A percentile compares a stretch with the other conserved stretches of the same genome.
Conservation (phyloP, 169 alveolate genomes). For the Perkinsus chesapeaki region DNA sequence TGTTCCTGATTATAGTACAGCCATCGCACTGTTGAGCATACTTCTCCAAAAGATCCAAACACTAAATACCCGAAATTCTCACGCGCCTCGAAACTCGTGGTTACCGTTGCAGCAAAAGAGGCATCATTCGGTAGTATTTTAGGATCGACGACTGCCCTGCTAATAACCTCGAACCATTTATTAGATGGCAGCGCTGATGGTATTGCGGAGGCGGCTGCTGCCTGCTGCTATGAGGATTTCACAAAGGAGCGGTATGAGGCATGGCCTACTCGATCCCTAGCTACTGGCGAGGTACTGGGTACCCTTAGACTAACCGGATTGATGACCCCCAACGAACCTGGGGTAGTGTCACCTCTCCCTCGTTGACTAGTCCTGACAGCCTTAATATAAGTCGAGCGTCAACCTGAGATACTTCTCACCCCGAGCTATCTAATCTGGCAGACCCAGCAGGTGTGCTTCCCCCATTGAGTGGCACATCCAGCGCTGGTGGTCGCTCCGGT, state of each 20-base stretch:
- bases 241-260: not conserved
- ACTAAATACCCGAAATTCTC: not conserved
- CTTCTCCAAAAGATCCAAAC: not conserved
- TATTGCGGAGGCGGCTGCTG: not conserved
- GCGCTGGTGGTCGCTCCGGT: not conserved
- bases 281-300: not conserved
- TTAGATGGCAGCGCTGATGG: not conserved
- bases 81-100: not conserved
- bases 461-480: not conserved
- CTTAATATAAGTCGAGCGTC: not conserved
- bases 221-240: not conserved
- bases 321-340: not conserved
- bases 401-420: not conserved
- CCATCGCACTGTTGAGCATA: not conserved
- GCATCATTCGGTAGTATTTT: not conserved
- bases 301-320: not conserved
- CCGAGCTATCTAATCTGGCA: not conserved
- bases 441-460: not conserved
- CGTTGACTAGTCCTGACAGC: not conserved
- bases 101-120: not conserved
- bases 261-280: not conserved
- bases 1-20: not conserved
- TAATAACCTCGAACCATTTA: not conserved
- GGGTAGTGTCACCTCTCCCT: not conserved
- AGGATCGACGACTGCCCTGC: not conserved